Base-by-base conservation (phyloP, 2,329 filamentous ascomycete species). In the Fusarium setosum region DNA sequence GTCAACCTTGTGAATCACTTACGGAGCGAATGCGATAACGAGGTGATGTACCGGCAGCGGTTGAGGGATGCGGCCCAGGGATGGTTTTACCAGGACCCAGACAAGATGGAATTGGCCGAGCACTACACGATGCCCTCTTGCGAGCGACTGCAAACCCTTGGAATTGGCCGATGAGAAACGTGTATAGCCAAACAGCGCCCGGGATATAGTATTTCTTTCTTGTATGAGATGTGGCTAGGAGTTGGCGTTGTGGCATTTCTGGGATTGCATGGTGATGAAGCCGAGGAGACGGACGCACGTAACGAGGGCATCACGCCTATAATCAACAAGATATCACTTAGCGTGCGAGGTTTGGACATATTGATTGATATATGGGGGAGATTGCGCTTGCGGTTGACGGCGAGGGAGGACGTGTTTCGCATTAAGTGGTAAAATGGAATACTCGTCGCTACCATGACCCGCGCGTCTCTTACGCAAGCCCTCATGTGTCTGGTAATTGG, bases 21-120 rank as follows among this genome's bases (percentile, higher is more conserved):
- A 51, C 86, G 86, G 47, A 82, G 84, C 57, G 85, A 90, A 73
- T 99, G 96, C 79, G 90, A 95, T 64, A 82, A 83, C 55, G 94
- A 99, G 80, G 81, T 87, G 63, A 80, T 85, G 45, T 81, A 86
- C 50, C 86, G 90, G 77, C 85, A 89, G 73, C 84, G 88, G 65
- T 82, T 94, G 77, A 83, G 89, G 63, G 89, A 97, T 65, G 90
- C 92, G 45, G 94, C 94, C 1, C 88, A 92, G 70, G 94, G 94
- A 4, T 97, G 94, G 91, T 93, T 97, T 74, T 94, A 88, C 76
- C 88, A 89, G 55, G 93, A 97, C 72, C 84, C 88, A 51, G 90
- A 90, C 63, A 94, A 93, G 82, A 88, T 97, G 88, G 86, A 90
- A 62, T 78, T 88, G 59, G 94, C 94, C 26, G 78, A 83, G 31